Base-by-base conservation (phyloP, 1,139 yeast genomes). In the Debaryomycetaceae sp. region DNA sequence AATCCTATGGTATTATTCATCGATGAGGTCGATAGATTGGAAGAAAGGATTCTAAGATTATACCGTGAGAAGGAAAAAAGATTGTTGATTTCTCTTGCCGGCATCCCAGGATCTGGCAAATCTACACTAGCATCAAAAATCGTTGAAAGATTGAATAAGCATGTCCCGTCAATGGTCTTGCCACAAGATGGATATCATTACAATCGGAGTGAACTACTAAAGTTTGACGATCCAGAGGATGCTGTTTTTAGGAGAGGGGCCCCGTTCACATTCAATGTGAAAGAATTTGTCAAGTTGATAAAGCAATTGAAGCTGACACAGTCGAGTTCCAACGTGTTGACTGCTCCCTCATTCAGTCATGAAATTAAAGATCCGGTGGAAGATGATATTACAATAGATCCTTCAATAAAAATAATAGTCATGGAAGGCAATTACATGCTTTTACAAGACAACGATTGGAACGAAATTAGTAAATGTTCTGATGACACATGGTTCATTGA, bases 61-160 rank as follows among this genome's bases (percentile, higher is more conserved):
- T 45, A 48, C 31, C 34, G 37, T 8, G 31, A 43, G 34, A 29
- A 34, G 11, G 37, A 33, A n/a, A 40, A 38, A 34, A 41, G 89
- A 45, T 60, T 81, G 1, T 50, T 83, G 9, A 69, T 88, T 6
- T 68, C 85, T 0, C 56, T 88, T 14, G 83, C 84, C 5, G 96
- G 96, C 0, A 75, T 83, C 0, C 96, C 96, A 1, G 96, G 96
- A 3, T 81, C 91, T 1, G 96, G 96, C 0, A 88, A 88, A 58
- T 77, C 90, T 2, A 86, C 95, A 0, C 60, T 83, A 38, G 83
- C 90, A 0, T 58, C 61, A 36, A 50, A 58, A 9, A 42, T 60
- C 17, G 59, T 58, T 4, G 35, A 43, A 9, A 41, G 45, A 29
- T 52, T 68, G 11, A 56, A 56, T 36, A 45, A 49, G 34, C 34